Evolutionary conservation across 495 filamentous ascomycete species (phyloP), one percentile per base, ranked within the genome.

Genomic region (Rhypophila decipiens): DNA sequence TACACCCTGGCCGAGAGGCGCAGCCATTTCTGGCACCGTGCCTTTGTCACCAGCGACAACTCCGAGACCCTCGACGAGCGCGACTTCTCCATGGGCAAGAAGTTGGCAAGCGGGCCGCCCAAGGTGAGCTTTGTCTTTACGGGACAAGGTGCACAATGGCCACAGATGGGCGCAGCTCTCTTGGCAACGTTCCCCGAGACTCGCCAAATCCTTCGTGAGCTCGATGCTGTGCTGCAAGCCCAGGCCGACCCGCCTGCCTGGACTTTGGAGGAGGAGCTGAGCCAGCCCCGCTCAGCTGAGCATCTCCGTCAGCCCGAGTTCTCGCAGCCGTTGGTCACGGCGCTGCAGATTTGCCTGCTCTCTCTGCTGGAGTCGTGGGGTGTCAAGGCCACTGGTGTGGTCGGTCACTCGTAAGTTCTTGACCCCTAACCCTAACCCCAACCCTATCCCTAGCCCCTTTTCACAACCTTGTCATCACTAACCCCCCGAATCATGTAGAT

Each of bases 391-490:
- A 34, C 18, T 2, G 37, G 15, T 10, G 63, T 61, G 5, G 53
- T 60, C 10, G 60, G 63, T 19, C 64, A 65, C 29, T 57, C 55
- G 3, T 61, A n/a, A n/a, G n/a, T n/a, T n/a, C n/a, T n/a, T n/a
- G n/a, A n/a, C n/a, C n/a, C n/a, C n/a, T n/a, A n/a, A n/a, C n/a
- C n/a, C n/a, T n/a, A n/a, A n/a, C n/a, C n/a, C n/a, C n/a, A n/a
- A n/a, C n/a, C n/a, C n/a, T n/a, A n/a, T n/a, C n/a, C n/a, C n/a
- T n/a, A n/a, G n/a, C n/a, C n/a, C n/a, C n/a, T n/a, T n/a, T n/a
- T n/a, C n/a, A n/a, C n/a, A n/a, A n/a, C n/a, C n/a, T n/a, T n/a
- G n/a, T n/a, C n/a, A n/a, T n/a, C n/a, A n/a, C n/a, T n/a, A n/a
- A n/a, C n/a, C n/a, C n/a, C n/a, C n/a, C n/a, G n/a, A n/a, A n/a